Conservation (phyloP, 768 basidiomycete genomes). For the Polyporus arcularius region DNA sequence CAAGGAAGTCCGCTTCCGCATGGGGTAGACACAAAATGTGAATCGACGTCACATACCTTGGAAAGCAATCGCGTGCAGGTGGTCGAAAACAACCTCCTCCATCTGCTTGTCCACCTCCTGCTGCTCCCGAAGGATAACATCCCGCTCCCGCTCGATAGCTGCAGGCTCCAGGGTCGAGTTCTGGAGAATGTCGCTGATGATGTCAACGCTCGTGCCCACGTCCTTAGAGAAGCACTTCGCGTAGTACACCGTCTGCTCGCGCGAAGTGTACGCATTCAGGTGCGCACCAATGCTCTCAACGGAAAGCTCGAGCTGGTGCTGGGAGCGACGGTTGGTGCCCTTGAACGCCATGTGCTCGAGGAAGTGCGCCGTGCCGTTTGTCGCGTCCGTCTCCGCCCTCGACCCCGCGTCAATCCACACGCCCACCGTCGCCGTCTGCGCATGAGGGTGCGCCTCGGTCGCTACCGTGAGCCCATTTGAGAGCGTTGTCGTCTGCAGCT, state of each 20-base stretch:
- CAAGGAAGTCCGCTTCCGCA: too few relatives aligned
- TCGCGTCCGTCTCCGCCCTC: constrained; percentile 92
- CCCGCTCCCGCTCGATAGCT: constrained; percentile 93
- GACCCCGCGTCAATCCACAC: constrained; percentile 99
- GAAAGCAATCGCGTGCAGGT: constrained; percentile 95
- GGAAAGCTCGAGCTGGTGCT: constrained; percentile 91
- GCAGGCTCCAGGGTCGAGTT: constrained; percentile 88
- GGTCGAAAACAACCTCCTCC: constrained; percentile 99
- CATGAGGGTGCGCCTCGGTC: constrained; percentile 85
- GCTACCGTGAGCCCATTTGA: constrained; percentile 95
- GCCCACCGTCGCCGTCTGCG: constrained; percentile 97
- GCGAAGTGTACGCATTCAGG: constrained; percentile 96
- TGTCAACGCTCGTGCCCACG: constrained; percentile 87
- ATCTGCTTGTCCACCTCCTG: constrained; percentile 99
- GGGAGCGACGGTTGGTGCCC: constrained; percentile 86
- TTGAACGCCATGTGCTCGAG: constrained; percentile 99
- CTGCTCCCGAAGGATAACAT: constrained; percentile 95
- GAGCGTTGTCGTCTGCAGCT: constrained; percentile 90
- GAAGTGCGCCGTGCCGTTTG: constrained; percentile 97
- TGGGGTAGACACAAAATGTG: not conserved
- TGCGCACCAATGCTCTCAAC: constrained; percentile 98
- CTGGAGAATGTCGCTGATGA: constrained; percentile 97
- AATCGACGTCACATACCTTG: constrained; percentile 61
- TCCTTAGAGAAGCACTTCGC: constrained; percentile 98
- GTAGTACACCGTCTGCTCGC: constrained; percentile 99